A percentile compares a stretch with the other conserved stretches of the same genome.
Conservation (phyloP, 208 protist species). For the Leishmania tarentolae region DNA sequence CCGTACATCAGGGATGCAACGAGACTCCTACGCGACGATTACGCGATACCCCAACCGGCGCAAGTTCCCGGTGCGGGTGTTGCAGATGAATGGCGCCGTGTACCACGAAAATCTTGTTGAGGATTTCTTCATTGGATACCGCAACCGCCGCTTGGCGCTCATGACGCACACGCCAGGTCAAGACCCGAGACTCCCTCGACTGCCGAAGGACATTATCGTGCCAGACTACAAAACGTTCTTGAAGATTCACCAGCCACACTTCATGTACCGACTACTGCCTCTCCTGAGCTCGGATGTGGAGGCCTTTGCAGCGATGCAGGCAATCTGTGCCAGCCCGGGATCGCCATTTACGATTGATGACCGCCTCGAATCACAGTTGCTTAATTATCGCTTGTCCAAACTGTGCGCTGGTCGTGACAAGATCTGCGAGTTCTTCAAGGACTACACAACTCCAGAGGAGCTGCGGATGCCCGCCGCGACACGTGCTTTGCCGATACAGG, state of each 20-base stretch:
- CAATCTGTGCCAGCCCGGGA: conserved; percentile 52
- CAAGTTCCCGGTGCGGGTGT: conserved; percentile 61
- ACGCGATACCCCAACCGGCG: conserved; percentile 53
- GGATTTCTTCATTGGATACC: conserved; percentile 71
- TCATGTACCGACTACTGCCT: conserved; percentile 80
- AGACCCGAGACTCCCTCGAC: conserved; percentile 27
- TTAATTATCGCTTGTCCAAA: conserved; percentile 56
- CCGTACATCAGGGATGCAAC: conserved; percentile 59
- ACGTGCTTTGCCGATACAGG: conserved; percentile 54
- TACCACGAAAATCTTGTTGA: conserved; percentile 68
- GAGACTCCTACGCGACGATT: conserved; percentile 75
- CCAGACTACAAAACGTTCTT: conserved; percentile 58
- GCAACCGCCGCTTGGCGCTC: conserved; percentile 69
- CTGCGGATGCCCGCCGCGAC: conserved; percentile 45
- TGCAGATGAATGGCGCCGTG: conserved; percentile 70
- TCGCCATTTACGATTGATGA: conserved; percentile 71
- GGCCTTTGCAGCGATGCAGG: conserved; percentile 72
- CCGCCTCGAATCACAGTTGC: conserved; percentile 48
- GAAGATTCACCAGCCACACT: conserved; percentile 73
- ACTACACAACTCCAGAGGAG: conserved; percentile 44
- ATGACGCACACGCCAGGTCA: conserved; percentile 57
- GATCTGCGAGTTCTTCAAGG: conserved; percentile 69
- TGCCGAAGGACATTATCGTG: conserved; percentile 70
- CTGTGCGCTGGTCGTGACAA: conserved; percentile 48
- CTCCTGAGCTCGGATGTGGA: conserved; percentile 68